Conservation (phyloP, 345 rosid genomes). For the Angophora floribunda region DNA sequence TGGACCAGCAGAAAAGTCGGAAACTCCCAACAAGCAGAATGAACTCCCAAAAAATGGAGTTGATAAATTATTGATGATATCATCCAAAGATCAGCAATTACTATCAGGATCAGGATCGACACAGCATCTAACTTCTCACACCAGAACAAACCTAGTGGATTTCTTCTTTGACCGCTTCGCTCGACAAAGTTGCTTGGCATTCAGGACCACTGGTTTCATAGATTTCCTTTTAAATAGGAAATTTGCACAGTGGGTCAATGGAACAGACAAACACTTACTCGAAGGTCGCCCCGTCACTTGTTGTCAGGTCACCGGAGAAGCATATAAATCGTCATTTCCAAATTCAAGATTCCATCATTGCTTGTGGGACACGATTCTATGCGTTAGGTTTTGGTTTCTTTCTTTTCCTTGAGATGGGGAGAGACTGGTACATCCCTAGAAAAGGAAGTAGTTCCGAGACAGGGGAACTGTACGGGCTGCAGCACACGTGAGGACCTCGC, state of each 20-base stretch:
- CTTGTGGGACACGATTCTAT: not conserved
- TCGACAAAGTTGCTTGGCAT: not conserved
- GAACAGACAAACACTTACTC: not conserved
- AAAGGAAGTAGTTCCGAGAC: slow-evolving; percentile 82
- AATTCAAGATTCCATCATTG: not conserved
- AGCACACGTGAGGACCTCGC: slow-evolving; percentile 48
- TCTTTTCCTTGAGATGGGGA: not conserved
- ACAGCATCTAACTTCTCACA: not conserved
- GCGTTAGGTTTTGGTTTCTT: not conserved
- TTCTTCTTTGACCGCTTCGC: not conserved
- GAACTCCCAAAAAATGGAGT: not conserved
- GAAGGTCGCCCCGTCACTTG: not conserved
- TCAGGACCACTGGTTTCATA: not conserved
- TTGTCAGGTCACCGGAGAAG: not conserved
- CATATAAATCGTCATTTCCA: not conserved
- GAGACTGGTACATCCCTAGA: slow-evolving; percentile 15
- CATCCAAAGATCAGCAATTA: not conserved
- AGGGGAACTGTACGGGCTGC: slow-evolving; percentile 78
- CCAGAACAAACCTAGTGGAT: not conserved
- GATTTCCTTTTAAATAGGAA: not conserved
- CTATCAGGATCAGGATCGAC: not conserved
- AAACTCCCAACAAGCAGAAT: not conserved
- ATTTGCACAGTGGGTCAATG: not conserved
- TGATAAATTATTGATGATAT: not conserved
- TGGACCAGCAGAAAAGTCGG: not conserved